Evolutionary conservation across 805 yeast species (phyloP).

Genomic region (Ogataea paraovalis): DNA sequence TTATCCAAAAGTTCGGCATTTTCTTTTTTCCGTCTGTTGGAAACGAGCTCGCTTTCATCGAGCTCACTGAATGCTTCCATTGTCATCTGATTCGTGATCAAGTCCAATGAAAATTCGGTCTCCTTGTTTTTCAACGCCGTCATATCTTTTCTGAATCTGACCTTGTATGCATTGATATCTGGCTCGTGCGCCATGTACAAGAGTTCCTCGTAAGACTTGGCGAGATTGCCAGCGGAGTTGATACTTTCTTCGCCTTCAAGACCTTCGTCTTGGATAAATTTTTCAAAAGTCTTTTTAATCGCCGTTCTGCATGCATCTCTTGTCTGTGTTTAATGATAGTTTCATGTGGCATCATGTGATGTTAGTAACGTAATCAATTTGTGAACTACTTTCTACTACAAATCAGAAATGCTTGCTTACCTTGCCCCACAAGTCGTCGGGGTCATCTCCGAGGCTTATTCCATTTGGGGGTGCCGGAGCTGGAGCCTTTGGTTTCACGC

Average conservation of each 20-base stretch:
- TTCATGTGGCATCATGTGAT: neutral
- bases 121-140: conserved; percentile 28
- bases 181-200: conserved; percentile 15
- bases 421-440: conserved; percentile 23
- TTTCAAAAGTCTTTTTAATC: conserved; percentile 15
- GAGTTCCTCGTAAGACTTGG: conserved; percentile 22
- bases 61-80: conserved; percentile 21
- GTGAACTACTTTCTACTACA: too few species aligned
- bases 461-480: neutral
- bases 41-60: conserved; percentile 21
- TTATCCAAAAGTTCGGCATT: conserved; percentile 26
- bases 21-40: conserved; percentile 26
- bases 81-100: conserved; percentile 17
- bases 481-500: neutral
- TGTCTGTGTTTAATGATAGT: too few species aligned
- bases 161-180: conserved; percentile 21
- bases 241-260: neutral
- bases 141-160: conserved; percentile 29
- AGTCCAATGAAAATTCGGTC: conserved; percentile 21
- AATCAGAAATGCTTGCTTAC: conserved; percentile 14
- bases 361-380: too few species aligned
- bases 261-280: conserved; percentile 3
- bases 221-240: conserved; percentile 4
- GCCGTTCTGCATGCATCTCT: conserved; percentile 24
- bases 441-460: conserved; percentile 20